Evolutionary conservation across 73 alveolate species (phyloP), one percentile per base, ranked within the genome.

Genomic region (Paramecium sexaurelia): DNA sequence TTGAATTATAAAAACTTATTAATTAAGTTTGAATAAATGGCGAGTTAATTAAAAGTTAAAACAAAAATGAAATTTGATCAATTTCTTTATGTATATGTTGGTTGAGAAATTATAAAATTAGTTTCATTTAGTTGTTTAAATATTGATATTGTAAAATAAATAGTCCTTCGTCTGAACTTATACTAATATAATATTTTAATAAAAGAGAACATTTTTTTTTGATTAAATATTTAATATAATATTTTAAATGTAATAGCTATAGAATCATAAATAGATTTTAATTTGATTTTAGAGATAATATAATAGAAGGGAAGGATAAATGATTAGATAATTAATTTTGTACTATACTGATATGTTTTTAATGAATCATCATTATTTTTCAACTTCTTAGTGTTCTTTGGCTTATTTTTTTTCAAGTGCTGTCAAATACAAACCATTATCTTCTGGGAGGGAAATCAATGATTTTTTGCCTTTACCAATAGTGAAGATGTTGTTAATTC

Each of bases 401-500:
- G 8, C 61, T 37, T 88, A 33, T 88, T 82, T 88, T 61, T 88
- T 82, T 71, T 88, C 94, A 26, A 88, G 68, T 37, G 87, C 87
- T 13, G 91, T 69, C 87, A 68, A 75, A 68, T 82, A 68, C 13
- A 88, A 24, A 75, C 99, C 99, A 19, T 95, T 94, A 78, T 95
- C 96, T 69, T 92, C 91, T 67, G 97, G 98, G 66, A 96, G 95
- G 20, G 97, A 57, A 92, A 98, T 96, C 96, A 93, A 97, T 45
- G 99, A 96, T 90, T 96, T 97, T 96, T 95, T 95, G 13, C 99
- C 99, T 71, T 95, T 94, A 36, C 99, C 99, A 67, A 96, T 96
- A 85, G 97, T 96, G 95, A 98, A 97, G 93, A 98, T 96, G 96
- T 97, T 96, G 85, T 94, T 93, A 71, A 96, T 90, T 93, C 99